A percentile compares a stretch with the other conserved stretches of the same genome.
Evolutionary conservation across 495 filamentous ascomycete genomes (phyloP).

Genomic region (Lineolata rhizophorae): DNA sequence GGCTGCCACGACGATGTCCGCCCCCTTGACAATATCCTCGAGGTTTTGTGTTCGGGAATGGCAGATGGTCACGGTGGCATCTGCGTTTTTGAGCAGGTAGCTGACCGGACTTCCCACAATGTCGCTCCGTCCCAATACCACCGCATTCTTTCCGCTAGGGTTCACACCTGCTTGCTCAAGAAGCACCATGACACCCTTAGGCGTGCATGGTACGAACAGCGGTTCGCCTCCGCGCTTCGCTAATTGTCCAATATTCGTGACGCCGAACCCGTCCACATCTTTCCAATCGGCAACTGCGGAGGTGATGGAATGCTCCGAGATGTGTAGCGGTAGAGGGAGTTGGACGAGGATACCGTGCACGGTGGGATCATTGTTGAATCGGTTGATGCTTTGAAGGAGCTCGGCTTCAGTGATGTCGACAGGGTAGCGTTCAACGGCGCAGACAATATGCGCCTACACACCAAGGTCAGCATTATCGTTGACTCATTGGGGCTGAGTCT

Average conservation of each 20-base stretch:
- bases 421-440: slow-evolving; percentile 62
- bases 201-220: slow-evolving; percentile 81
- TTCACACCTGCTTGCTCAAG: slow-evolving; percentile 66
- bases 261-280: slow-evolving; percentile 95
- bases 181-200: slow-evolving; percentile 89
- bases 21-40: slow-evolving; percentile 48
- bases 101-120: slow-evolving; percentile 95
- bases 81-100: slow-evolving; percentile 79
- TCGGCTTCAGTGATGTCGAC: slow-evolving; percentile 66
- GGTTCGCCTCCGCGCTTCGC: slow-evolving; percentile 82
- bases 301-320: slow-evolving; percentile 76
- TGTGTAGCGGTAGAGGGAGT: slow-evolving; percentile 66
- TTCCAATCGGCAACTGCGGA: slow-evolving; percentile 81
- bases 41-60: slow-evolving; percentile 70
- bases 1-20: slow-evolving; percentile 78
- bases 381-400: slow-evolving; percentile 57
- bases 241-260: slow-evolving; percentile 81
- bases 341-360: slow-evolving; percentile 92
- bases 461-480: not conserved
- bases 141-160: slow-evolving; percentile 72
- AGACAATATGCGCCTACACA: slow-evolving; percentile 62
- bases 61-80: slow-evolving; percentile 91
- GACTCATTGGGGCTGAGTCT: not conserved
- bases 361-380: slow-evolving; percentile 66
- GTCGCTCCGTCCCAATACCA: slow-evolving; percentile 85